Evolutionary conservation across 495 filamentous ascomycete genomes (phyloP).

Genomic region (Terfezia claveryi): DNA sequence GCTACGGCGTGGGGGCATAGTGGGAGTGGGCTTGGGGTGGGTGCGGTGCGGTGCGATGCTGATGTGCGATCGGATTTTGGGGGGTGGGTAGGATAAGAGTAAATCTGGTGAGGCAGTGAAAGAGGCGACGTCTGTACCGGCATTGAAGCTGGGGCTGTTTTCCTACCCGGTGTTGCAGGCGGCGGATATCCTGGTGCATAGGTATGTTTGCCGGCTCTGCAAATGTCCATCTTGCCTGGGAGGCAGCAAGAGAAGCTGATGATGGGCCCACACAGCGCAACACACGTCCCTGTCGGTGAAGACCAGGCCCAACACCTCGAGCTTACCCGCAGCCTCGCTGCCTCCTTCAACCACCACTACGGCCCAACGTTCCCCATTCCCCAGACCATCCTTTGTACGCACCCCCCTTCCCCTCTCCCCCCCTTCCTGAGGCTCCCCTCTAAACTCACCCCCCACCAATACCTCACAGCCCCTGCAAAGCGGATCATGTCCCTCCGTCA

Average conservation of each 20-base stretch:
- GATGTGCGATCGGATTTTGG: not conserved
- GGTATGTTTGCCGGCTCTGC: constrained; percentile 23
- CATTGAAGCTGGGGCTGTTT: constrained; percentile 74
- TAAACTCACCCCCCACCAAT: not conserved
- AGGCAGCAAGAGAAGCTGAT: constrained; percentile 8
- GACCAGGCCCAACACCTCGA: constrained; percentile 90
- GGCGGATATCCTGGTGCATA: constrained; percentile 76
- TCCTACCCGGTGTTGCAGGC: constrained; percentile 92
- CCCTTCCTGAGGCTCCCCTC: not conserved
- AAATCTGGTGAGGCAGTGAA: constrained; percentile 10
- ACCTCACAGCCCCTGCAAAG: constrained; percentile 39
- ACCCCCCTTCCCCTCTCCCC: not conserved
- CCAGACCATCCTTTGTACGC: constrained; percentile 52
- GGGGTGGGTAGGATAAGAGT: constrained; percentile 5
- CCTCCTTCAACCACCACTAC: constrained; percentile 61
- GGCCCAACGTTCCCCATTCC: constrained; percentile 41
- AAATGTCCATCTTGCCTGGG: not conserved
- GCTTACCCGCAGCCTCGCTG: constrained; percentile 63
- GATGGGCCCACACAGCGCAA: constrained; percentile 31
- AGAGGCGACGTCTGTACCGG: constrained; percentile 17
- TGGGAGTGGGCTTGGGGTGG: not conserved
- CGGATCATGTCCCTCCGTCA: constrained; percentile 74
- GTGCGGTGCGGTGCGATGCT: constrained; percentile 1
- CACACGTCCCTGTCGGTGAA: constrained; percentile 87
- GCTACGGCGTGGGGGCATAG: not conserved